Evolutionary conservation across 2,329 filamentous ascomycete genomes (phyloP), one percentile per base, ranked within the genome.

Genomic region (Sarocladium strictum): DNA sequence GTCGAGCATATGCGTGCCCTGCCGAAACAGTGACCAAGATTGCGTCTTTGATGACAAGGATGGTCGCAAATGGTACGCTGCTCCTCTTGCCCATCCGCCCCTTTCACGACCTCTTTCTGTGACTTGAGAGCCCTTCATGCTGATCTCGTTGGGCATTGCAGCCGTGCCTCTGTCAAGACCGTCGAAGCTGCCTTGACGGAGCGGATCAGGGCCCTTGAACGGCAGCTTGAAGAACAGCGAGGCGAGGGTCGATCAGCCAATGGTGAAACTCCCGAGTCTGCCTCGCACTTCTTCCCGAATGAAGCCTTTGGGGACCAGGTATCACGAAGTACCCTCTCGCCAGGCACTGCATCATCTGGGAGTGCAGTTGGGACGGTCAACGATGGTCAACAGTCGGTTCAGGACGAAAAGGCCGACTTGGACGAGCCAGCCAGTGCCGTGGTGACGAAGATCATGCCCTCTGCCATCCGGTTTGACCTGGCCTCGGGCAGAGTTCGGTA

Each of bases 391-490:
- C 43, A 49, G 10, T n/a, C 23, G 15, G 3, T n/a, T 19, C 23
- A 43, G n/a, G 54, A 54, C 14, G 45, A 56, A 15, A 45, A 50
- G 23, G 37, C 19, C 19, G 37, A 54, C 12, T 26, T 11, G 17
- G 26, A 29, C 10, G 51, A 50, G n/a, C 40, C 40, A 19, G 55
- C 33, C 0, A 50, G 27, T 38, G 49, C 55, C 2, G 43, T 54
- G 21, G 33, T 37, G 29, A 41, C 52, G 32, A 54, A 54, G 35
- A 27, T 54, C 2, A 56, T 56, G 15, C 55, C 55, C 10, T 43
- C 51, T 10, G 27, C 55, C n/a, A 55, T 57, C 19, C 55, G 45
- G 9, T 54, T 57, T n/a, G 55, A 57, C 10, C 54, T 57, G 55
- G 53, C 55, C 9, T 54, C 55, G 5, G 55, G 55, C 9, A 32